phyloP scores from a whole-genome alignment of 495 filamentous ascomycete species.

The Xylaria acuta region DNA sequence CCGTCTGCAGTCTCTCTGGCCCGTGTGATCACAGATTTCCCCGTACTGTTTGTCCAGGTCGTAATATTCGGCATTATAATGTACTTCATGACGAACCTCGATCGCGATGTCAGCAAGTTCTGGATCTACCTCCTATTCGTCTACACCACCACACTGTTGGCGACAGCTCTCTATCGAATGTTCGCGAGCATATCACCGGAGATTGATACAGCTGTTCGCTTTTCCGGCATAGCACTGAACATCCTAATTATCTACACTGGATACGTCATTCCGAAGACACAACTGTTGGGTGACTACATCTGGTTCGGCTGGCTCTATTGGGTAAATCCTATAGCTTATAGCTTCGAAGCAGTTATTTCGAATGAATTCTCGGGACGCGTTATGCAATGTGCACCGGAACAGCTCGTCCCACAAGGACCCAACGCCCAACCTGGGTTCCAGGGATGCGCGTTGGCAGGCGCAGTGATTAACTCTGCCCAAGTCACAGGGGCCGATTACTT shows the following conservation, averaged over 20 bases:
- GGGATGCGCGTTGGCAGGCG: slow-evolving; percentile 67
- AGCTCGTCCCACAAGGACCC: slow-evolving; percentile 64
- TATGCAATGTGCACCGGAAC: slow-evolving; percentile 63
- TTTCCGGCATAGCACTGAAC: slow-evolving; percentile 72
- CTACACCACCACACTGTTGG: slow-evolving; percentile 69
- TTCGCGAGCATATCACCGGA: slow-evolving; percentile 74
- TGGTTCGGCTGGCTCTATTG: slow-evolving; percentile 67
- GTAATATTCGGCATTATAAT: slow-evolving; percentile 68
- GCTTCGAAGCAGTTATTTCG: slow-evolving; percentile 66
- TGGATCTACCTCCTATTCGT: slow-evolving; percentile 77
- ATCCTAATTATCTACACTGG: slow-evolving; percentile 63
- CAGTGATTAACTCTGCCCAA: slow-evolving; percentile 44
- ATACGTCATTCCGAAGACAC: slow-evolving; percentile 54
- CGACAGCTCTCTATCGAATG: slow-evolving; percentile 77
- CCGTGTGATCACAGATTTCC: slow-evolving; percentile 72
- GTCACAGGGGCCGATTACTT: slow-evolving; percentile 70
- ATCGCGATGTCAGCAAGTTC: slow-evolving; percentile 71
- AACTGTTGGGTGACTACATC: slow-evolving; percentile 49
- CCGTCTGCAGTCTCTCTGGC: slow-evolving; percentile 75
- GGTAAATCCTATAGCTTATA: slow-evolving; percentile 61
- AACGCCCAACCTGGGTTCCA: slow-evolving; percentile 57
- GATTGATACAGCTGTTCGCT: slow-evolving; percentile 76
- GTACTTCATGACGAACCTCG: slow-evolving; percentile 73
- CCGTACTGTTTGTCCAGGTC: slow-evolving; percentile 67
- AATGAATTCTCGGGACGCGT: slow-evolving; percentile 52